Conservation (phyloP, 108 stramenopile species). For the Ochromonas danica region DNA sequence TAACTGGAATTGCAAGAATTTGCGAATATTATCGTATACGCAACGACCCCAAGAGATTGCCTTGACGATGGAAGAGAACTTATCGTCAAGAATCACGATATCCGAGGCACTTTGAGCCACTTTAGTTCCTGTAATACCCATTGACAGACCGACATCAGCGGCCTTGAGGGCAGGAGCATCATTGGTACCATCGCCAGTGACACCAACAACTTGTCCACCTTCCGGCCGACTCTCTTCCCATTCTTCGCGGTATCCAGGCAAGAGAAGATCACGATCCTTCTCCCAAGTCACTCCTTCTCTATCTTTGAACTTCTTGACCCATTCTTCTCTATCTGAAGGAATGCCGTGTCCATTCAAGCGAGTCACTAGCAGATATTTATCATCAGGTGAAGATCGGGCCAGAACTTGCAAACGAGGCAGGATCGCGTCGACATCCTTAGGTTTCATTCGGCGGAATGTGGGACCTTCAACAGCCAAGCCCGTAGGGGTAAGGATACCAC, state of each 20-base stretch:
- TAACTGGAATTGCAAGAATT: constrained; percentile 96
- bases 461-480: constrained; percentile 30
- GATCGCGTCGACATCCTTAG: constrained; percentile 25
- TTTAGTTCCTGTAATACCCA: constrained; percentile 95
- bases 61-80: constrained; percentile 93
- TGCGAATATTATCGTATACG: constrained; percentile 92
- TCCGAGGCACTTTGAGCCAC: constrained; percentile 92
- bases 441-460: constrained; percentile 28
- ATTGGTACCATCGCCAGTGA: constrained; percentile 98
- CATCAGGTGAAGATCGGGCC: constrained; percentile 34
- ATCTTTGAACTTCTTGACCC: constrained; percentile 2
- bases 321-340: constrained; percentile 28
- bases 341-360: constrained; percentile 34
- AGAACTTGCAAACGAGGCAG: constrained; percentile 21
- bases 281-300: constrained; percentile 19
- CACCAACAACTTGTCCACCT: constrained; percentile 75
- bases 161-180: constrained; percentile 95
- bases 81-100: constrained; percentile 90
- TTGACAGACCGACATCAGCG: constrained; percentile 95
- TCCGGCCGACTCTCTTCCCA: constrained; percentile 29
- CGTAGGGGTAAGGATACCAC: constrained; percentile 28
- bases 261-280: not conserved
- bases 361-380: constrained; percentile 34
- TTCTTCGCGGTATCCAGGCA: constrained; percentile 34
- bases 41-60: constrained; percentile 96